Percentiles rank a stretch among this genome's conserved stretches.
Evolutionary conservation across 2,329 filamentous ascomycete species (phyloP).

Genomic region (Didymella glomerata): DNA sequence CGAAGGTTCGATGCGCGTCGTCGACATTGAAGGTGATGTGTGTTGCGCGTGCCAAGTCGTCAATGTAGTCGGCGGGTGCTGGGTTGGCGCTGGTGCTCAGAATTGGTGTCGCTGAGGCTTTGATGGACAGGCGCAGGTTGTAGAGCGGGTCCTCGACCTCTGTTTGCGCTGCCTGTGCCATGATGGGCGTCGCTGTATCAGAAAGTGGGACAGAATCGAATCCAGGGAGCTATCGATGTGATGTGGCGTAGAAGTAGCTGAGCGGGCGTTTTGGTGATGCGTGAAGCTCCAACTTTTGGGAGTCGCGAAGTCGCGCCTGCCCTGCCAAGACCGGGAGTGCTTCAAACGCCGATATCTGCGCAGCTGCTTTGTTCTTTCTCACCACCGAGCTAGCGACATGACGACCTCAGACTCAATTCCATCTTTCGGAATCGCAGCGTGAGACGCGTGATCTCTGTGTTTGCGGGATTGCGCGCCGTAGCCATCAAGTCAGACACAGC

Average conservation of each 20-base stretch:
- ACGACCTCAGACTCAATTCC: background rate
- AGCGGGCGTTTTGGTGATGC: conserved; percentile 9
- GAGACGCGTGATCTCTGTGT: background rate
- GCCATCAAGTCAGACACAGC: background rate
- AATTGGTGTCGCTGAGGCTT: conserved; percentile 71
- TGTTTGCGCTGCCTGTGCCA: conserved; percentile 36
- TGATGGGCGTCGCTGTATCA: conserved; percentile 2
- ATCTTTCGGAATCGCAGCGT: background rate
- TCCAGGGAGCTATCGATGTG: background rate
- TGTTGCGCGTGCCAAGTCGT: conserved; percentile 65
- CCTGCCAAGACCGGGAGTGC: conserved; percentile 21
- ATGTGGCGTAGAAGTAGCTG: background rate
- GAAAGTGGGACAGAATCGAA: too few species aligned
- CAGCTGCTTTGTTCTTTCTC: conserved; percentile 1
- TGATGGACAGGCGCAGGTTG: conserved; percentile 84
- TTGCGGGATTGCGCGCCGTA: background rate
- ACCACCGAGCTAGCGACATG: background rate
- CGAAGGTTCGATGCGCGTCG: conserved; percentile 68
- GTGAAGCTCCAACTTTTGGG: conserved; percentile 16
- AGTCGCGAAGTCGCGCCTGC: conserved; percentile 18
- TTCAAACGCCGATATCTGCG: background rate
- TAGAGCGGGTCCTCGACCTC: conserved; percentile 73
- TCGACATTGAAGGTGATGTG: conserved; percentile 72
- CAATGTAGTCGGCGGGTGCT: conserved; percentile 65
- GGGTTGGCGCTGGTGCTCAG: conserved; percentile 76